Percentiles rank a stretch among this genome's conserved stretches.
phyloP scores from a whole-genome alignment of 1,284 basidiomycete species.

The Cryptococcus deneoformans region DNA sequence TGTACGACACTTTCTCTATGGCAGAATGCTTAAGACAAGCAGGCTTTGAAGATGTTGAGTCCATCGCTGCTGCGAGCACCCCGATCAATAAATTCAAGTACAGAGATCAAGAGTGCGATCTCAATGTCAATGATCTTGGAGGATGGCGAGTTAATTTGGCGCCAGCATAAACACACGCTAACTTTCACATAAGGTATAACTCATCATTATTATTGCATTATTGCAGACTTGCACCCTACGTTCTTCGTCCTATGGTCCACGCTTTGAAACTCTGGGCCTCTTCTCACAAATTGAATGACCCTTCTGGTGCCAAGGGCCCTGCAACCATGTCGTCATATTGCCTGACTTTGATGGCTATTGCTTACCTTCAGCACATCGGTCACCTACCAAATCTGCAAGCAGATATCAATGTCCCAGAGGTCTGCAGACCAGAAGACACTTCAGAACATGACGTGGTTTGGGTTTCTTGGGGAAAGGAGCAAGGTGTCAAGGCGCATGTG shows the following conservation, averaged over 20 bases:
- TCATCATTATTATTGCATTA: conserved; percentile 47
- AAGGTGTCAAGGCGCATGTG: conserved; percentile 34
- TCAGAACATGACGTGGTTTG: conserved; percentile 29
- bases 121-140: conserved; percentile 48
- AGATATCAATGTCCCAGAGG: conserved; percentile 14
- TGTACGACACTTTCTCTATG: conserved; percentile 38
- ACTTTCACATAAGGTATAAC: conserved; percentile 36
- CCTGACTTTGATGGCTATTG: conserved; percentile 48
- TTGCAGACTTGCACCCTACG: conserved; percentile 41
- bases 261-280: conserved; percentile 47
- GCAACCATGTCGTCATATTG: conserved; percentile 49
- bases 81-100: conserved; percentile 48
- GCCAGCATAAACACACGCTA: not conserved
- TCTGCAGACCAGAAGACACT: conserved; percentile 8
- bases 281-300: conserved; percentile 42
- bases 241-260: conserved; percentile 48
- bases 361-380: conserved; percentile 42
- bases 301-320: conserved; percentile 33
- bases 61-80: conserved; percentile 32
- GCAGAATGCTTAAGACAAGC: conserved; percentile 12
- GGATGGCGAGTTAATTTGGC: conserved; percentile 33
- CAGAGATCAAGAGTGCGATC: conserved; percentile 33
- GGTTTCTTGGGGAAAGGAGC: conserved; percentile 36
- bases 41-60: conserved; percentile 20
- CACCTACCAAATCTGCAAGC: conserved; percentile 45